Percentiles rank a stretch among this genome's conserved stretches.
phyloP scores from a whole-genome alignment of 331 rosid species.

The Quercus lobata region DNA sequence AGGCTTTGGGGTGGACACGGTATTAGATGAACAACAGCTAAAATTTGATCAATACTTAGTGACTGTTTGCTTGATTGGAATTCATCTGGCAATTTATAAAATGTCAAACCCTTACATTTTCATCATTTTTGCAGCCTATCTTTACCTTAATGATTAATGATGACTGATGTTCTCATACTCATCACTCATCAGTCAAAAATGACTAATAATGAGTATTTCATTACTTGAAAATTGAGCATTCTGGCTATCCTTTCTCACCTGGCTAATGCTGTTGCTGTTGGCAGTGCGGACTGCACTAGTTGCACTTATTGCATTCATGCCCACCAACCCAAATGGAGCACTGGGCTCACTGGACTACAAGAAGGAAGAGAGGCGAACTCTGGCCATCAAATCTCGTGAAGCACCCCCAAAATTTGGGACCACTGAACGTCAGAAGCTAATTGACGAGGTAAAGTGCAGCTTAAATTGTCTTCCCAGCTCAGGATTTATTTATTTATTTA shows the following conservation, averaged over 20 bases:
- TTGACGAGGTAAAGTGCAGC: conserved; percentile 63
- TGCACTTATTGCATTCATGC: conserved; percentile 96
- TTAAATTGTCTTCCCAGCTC: not conserved
- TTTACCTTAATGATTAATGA: not conserved
- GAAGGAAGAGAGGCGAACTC: conserved; percentile 75
- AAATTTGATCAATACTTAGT: not conserved
- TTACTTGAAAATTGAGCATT: not conserved
- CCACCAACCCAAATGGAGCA: conserved; percentile 91
- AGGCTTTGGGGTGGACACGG: not conserved
- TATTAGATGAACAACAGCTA: not conserved
- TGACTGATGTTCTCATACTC: not conserved
- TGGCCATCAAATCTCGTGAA: conserved; percentile 84
- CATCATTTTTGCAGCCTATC: not conserved
- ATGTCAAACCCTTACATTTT: not conserved
- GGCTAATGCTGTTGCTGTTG: conserved; percentile 22
- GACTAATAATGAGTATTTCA: not conserved
- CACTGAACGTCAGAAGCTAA: conserved; percentile 81
- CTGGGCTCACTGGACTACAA: conserved; percentile 90
- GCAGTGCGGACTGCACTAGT: conserved; percentile 95
- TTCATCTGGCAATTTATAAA: not conserved
- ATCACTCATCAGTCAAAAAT: not conserved
- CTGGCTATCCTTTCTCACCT: conserved; percentile 5
- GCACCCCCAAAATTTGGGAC: conserved; percentile 75
- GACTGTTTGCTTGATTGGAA: not conserved
- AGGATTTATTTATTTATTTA: not conserved